Evolutionary conservation across 73 alveolate species (phyloP).

Genomic region (Paramecium tetraurelia): DNA sequence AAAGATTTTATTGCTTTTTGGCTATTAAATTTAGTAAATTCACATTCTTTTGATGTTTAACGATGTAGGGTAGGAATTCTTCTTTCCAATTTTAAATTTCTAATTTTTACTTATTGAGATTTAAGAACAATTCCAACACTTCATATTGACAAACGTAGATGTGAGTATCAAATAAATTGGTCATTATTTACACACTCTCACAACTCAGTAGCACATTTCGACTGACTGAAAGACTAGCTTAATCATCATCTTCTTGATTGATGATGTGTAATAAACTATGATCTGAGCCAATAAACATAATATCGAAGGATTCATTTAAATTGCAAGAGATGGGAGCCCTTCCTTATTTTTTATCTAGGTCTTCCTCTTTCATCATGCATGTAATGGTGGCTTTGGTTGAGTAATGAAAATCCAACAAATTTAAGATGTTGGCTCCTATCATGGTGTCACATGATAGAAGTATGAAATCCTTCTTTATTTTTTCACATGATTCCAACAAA

Average conservation of each 20-base stretch:
- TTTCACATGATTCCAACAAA: background rate
- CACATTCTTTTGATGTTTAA: background rate
- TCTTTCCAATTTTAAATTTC: constrained; percentile 26
- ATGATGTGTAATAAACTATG: background rate
- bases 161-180: constrained; percentile 58
- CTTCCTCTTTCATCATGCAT: background rate
- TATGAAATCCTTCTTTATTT: background rate
- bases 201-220: background rate
- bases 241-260: background rate
- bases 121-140: background rate
- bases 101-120: background rate
- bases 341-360: background rate
- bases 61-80: constrained; percentile 17
- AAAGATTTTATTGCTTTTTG: background rate
- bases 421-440: background rate
- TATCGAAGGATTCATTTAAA: background rate
- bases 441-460: background rate
- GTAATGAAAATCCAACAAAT: background rate
- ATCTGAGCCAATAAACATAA: background rate
- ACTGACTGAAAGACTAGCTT: background rate
- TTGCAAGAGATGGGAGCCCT: constrained; percentile 19
- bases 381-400: background rate
- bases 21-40: background rate
- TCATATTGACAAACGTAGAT: constrained; percentile 33
- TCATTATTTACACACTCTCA: background rate